Evolutionary conservation across 805 yeast genomes (phyloP).

Genomic region (Zygoascus ofunaensis): DNA sequence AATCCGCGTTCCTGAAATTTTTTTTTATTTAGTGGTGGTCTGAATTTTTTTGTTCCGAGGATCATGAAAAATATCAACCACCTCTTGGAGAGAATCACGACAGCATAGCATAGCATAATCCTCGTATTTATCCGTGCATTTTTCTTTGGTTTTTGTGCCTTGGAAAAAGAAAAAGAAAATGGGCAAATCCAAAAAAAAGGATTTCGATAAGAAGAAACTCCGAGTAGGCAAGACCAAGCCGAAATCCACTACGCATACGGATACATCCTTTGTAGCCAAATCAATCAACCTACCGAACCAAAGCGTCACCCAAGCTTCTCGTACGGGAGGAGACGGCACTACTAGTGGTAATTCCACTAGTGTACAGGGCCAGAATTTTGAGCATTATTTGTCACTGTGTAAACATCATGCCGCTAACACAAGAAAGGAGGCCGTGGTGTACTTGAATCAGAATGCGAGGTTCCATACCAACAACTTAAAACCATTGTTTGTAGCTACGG

Average conservation of each 20-base stretch:
- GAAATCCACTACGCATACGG: slow-evolving; percentile 68
- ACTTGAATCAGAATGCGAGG: slow-evolving; percentile 43
- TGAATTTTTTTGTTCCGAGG: neutral
- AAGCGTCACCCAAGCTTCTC: slow-evolving; percentile 10
- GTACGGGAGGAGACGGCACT: slow-evolving; percentile 25
- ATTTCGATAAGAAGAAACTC: slow-evolving; percentile 52
- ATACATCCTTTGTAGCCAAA: slow-evolving; percentile 74
- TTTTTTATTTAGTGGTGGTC: too few species aligned
- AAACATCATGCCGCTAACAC: slow-evolving; percentile 66
- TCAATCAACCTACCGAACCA: slow-evolving; percentile 24
- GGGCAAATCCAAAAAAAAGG: neutral
- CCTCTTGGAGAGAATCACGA: too few species aligned
- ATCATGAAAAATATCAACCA: neutral
- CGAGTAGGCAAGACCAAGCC: slow-evolving; percentile 79
- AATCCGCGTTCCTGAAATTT: too few species aligned
- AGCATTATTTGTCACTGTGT: slow-evolving; percentile 56
- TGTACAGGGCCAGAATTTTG: slow-evolving; percentile 21
- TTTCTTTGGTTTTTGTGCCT: neutral
- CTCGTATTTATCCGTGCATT: too few species aligned
- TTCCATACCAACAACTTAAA: slow-evolving; percentile 45
- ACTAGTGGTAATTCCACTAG: slow-evolving; percentile 30
- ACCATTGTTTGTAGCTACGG: slow-evolving; percentile 45
- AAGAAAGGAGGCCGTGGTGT: slow-evolving; percentile 58
- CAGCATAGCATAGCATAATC: too few species aligned
- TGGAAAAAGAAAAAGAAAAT: neutral